Evolutionary conservation across 495 filamentous ascomycete species (phyloP).

Genomic region (Penicillium cinerascens): DNA sequence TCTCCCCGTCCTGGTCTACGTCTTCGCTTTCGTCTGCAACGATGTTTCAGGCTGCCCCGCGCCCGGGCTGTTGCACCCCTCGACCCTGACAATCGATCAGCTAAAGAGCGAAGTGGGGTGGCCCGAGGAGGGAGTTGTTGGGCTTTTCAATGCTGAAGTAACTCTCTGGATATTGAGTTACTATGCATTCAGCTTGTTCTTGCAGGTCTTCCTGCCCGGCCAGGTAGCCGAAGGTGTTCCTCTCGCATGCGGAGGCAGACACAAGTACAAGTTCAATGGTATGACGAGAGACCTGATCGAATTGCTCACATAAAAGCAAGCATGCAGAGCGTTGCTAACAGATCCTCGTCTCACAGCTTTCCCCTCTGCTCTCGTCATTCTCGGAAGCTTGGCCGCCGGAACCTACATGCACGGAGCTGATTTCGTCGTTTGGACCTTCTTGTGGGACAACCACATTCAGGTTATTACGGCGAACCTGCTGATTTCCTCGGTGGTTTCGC

Average conservation of each 20-base stretch:
- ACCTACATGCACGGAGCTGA: constrained; percentile 74
- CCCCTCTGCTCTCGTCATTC: constrained; percentile 64
- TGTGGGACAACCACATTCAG: constrained; percentile 85
- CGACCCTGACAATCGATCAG: constrained; percentile 61
- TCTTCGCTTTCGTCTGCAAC: constrained; percentile 82
- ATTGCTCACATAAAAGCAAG: not conserved
- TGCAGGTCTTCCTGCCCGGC: constrained; percentile 78
- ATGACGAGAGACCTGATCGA: constrained; percentile 11
- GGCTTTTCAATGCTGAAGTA: constrained; percentile 57
- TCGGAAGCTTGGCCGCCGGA: constrained; percentile 64
- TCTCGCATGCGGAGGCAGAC: constrained; percentile 64
- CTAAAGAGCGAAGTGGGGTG: constrained; percentile 78
- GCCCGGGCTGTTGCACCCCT: constrained; percentile 76
- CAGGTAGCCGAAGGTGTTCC: constrained; percentile 65
- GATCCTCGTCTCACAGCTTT: constrained; percentile 55
- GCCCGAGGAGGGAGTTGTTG: constrained; percentile 64
- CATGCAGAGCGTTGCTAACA: constrained; percentile 5
- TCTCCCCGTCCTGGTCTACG: constrained; percentile 71
- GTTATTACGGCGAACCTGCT: constrained; percentile 80
- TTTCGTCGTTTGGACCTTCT: constrained; percentile 87
- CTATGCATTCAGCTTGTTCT: constrained; percentile 69
- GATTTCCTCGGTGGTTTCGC: constrained; percentile 63
- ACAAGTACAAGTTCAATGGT: constrained; percentile 93
- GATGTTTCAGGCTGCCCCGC: constrained; percentile 88
- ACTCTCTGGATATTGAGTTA: constrained; percentile 68